Conservation (phyloP, 257 asterid species). For the Jaltomata sinuosa region DNA sequence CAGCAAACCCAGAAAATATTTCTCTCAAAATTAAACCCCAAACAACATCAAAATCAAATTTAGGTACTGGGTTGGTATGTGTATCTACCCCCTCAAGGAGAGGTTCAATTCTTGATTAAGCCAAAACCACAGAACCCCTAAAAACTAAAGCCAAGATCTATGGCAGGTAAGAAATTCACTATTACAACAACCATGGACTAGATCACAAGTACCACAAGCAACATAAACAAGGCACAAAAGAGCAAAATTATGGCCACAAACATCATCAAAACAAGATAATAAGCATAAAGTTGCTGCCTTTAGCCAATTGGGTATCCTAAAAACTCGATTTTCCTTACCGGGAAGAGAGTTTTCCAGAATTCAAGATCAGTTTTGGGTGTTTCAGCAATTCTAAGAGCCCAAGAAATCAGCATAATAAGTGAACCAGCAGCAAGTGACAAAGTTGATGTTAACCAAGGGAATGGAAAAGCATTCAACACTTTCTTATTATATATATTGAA, state of each 20-base stretch:
- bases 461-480: conserved; percentile 82
- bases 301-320: background rate
- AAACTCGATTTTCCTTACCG: conserved; percentile 31
- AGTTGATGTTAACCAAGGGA: conserved; percentile 92
- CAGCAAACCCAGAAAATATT: background rate
- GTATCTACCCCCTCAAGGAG: background rate
- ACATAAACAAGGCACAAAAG: background rate
- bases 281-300: background rate
- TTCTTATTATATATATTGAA: conserved; percentile 89
- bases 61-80: background rate
- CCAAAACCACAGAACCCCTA: background rate
- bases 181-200: background rate
- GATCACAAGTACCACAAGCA: background rate
- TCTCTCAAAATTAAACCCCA: background rate
- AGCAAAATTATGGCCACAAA: background rate
- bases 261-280: background rate
- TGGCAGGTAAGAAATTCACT: background rate
- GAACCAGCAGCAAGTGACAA: conserved; percentile 93
- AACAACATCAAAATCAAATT: background rate
- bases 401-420: conserved; percentile 73
- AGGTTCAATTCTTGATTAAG: background rate
- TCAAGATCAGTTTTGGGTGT: conserved; percentile 86
- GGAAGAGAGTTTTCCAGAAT: conserved; percentile 95
- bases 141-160: background rate
- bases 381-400: conserved; percentile 81